phyloP scores from a whole-genome alignment of 2,329 filamentous ascomycete genomes.

The Arthroderma sp. region DNA sequence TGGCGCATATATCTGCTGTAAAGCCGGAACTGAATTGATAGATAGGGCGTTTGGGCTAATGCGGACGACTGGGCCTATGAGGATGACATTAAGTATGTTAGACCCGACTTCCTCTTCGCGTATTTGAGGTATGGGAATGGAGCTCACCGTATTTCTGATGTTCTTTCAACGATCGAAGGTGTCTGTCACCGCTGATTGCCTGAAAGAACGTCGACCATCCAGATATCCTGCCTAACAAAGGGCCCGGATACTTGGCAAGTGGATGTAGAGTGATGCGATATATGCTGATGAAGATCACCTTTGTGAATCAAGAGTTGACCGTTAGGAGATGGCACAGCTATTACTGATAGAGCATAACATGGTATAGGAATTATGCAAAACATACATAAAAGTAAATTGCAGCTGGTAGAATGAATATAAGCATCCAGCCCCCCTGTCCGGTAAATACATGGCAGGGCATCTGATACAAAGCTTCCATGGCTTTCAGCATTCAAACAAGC shows the following conservation, averaged over 20 bases:
- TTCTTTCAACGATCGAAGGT: conserved; percentile 8
- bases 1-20: conserved; percentile 42
- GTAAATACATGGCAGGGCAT: too few species aligned
- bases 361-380: too few species aligned
- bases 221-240: conserved; percentile 7
- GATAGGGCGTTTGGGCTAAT: conserved; percentile 66
- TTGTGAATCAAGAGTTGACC: neutral
- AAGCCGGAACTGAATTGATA: conserved; percentile 58
- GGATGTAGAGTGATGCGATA: conserved; percentile 12
- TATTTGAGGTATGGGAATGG: too few species aligned
- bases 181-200: conserved; percentile 8
- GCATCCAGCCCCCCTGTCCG: too few species aligned
- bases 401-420: too few species aligned
- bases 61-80: conserved; percentile 46
- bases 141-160: conserved; percentile 23
- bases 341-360: too few species aligned
- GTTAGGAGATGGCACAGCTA: too few species aligned
- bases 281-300: neutral
- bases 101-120: neutral
- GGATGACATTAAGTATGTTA: neutral
- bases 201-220: conserved; percentile 5
- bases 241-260: conserved; percentile 11
- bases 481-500: too few species aligned
- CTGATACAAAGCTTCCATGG: too few species aligned
- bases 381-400: too few species aligned